A percentile compares a stretch with the other conserved stretches of the same genome.
These are phyloP conservation scores for Rhexocercosporidium sp. DNA, from an alignment of 2,329 filamentous ascomycete genomes.

Conservation along the genomic window DNA sequence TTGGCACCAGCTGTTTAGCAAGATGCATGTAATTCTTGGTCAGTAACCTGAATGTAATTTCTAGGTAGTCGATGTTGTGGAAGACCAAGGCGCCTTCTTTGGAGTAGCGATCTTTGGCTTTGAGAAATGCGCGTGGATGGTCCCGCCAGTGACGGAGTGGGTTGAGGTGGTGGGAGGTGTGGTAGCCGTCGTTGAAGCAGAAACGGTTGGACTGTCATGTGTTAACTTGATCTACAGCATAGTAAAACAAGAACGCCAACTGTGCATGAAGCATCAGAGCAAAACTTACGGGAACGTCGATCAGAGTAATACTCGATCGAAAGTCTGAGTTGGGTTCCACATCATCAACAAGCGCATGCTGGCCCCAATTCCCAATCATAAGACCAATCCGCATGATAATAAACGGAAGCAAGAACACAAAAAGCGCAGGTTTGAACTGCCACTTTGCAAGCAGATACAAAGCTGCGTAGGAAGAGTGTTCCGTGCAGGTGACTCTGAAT, in stretches of 20 bases:
- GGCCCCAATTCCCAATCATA: slow-evolving; percentile 86
- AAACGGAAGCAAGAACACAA: slow-evolving; percentile 71
- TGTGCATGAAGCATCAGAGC: background rate
- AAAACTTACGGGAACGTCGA: slow-evolving; percentile 75
- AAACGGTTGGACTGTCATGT: slow-evolving; percentile 72
- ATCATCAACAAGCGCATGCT: slow-evolving; percentile 81
- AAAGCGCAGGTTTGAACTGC: slow-evolving; percentile 57
- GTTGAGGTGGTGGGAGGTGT: slow-evolving; percentile 82
- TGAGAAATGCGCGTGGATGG: slow-evolving; percentile 75
- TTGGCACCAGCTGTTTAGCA: slow-evolving; percentile 73
- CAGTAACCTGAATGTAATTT: slow-evolving; percentile 72
- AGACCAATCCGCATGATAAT: slow-evolving; percentile 69
- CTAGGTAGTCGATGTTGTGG: slow-evolving; percentile 80
- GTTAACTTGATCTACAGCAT: background rate
- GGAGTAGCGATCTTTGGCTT: slow-evolving; percentile 70
- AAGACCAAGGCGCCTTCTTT: slow-evolving; percentile 75
- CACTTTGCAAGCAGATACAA: slow-evolving; percentile 58
- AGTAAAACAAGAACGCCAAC: background rate
- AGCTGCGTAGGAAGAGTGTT: slow-evolving; percentile 61
- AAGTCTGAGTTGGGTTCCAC: slow-evolving; percentile 78
- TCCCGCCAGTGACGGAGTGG: slow-evolving; percentile 82
- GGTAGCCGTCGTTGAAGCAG: slow-evolving; percentile 84
- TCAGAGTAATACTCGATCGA: slow-evolving; percentile 77
- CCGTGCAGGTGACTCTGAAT: slow-evolving; percentile 63
- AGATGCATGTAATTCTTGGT: slow-evolving; percentile 74